A percentile compares a stretch with the other conserved stretches of the same genome.
These are phyloP conservation scores for Eleusine coracana DNA, from an alignment of 176 grass and related monocot species.

Conservation along the genomic window DNA sequence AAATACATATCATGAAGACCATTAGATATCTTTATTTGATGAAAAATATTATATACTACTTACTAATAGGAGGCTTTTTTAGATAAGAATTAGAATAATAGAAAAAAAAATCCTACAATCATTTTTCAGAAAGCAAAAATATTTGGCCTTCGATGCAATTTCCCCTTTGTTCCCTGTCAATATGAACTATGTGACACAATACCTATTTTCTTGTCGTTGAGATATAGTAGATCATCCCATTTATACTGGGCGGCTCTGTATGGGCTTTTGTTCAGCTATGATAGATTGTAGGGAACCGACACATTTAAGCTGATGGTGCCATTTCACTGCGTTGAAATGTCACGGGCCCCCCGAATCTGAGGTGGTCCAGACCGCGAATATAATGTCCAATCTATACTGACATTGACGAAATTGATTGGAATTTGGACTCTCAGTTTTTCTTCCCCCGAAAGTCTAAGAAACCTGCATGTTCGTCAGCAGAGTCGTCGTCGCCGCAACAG, in stretches of 20 bases:
- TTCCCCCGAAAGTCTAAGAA: neutral
- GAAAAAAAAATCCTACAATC: no score
- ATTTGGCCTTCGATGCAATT: no score
- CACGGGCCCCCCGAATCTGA: neutral
- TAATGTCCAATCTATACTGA: neutral
- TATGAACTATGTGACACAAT: neutral
- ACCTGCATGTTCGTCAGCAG: neutral
- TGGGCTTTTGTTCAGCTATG: neutral
- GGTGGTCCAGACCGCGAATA: slow-evolving; percentile 27
- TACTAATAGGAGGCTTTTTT: no score
- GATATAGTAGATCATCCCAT: neutral
- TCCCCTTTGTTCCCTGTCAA: neutral
- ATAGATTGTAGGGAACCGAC: slow-evolving; percentile 15
- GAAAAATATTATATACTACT: no score
- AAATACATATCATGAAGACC: no score
- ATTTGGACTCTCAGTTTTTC: neutral
- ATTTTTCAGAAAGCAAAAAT: no score
- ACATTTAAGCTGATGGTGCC: slow-evolving; percentile 3
- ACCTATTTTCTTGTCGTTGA: neutral
- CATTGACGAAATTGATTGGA: neutral
- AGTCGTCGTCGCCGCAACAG: neutral
- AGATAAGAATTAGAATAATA: no score
- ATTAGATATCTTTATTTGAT: no score
- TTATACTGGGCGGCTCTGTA: neutral
- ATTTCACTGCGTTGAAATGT: neutral